These are phyloP conservation scores for Gossypium sturtianum DNA, from an alignment of 345 rosid genomes.

Conservation along the genomic window DNA sequence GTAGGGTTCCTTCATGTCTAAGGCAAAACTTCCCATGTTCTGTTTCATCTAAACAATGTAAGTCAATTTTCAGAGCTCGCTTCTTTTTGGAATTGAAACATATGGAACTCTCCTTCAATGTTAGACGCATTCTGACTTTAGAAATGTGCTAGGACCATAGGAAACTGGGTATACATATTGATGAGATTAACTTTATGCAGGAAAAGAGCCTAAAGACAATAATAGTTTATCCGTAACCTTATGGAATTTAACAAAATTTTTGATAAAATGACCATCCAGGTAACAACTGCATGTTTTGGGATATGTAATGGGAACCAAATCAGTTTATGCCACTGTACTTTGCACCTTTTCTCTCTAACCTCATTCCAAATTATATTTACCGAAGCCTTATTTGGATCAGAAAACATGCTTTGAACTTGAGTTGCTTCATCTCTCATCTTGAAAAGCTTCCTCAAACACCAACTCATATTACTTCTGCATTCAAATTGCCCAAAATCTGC, in stretches of 20 bases:
- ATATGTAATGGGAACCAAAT: too few species aligned
- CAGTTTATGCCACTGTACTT: too few species aligned
- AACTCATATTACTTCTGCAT: too few species aligned
- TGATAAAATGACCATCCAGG: not conserved
- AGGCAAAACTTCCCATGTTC: slow-evolving; percentile 60
- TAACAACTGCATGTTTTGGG: too few species aligned
- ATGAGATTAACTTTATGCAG: not conserved
- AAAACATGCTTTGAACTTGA: too few species aligned
- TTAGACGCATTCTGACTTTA: not conserved
- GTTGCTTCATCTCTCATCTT: too few species aligned
- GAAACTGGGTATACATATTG: not conserved
- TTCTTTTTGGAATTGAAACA: not conserved
- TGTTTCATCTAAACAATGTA: slow-evolving; percentile 37
- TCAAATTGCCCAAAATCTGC: too few species aligned
- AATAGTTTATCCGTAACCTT: not conserved
- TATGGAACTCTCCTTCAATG: not conserved
- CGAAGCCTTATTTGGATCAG: too few species aligned
- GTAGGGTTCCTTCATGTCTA: slow-evolving; percentile 44
- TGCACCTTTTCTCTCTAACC: too few species aligned
- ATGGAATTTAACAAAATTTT: not conserved
- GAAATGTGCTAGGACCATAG: not conserved
- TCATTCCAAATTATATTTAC: too few species aligned
- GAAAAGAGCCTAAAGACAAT: not conserved
- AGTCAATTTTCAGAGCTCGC: slow-evolving; percentile 17
- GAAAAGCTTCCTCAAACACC: too few species aligned